Conservation (phyloP, 192 early-diverging fungal species). For the Coemansia sp. region DNA sequence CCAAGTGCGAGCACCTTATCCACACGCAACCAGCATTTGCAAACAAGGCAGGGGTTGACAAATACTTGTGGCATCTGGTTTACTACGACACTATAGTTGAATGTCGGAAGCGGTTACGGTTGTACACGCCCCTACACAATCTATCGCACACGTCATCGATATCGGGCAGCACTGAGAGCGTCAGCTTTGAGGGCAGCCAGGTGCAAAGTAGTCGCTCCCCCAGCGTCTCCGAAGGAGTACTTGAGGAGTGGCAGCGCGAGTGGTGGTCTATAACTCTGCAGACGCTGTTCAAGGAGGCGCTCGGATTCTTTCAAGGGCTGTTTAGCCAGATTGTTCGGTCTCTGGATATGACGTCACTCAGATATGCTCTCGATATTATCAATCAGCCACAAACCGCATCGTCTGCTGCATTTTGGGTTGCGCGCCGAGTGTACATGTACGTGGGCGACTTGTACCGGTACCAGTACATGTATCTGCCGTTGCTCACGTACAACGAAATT, state of each 20-base stretch:
- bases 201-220: conserved; percentile 11
- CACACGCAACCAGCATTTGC: conserved; percentile 14
- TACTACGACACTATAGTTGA: conserved; percentile 47
- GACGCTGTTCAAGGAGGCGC: conserved; percentile 41
- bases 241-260: conserved; percentile 36
- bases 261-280: conserved; percentile 42
- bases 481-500: conserved; percentile 16
- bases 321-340: conserved; percentile 7
- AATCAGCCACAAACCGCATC: not conserved
- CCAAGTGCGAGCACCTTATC: conserved; percentile 38
- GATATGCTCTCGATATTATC: conserved; percentile 8
- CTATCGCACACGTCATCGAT: conserved; percentile 36
- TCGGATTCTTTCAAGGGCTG: conserved; percentile 41
- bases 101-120: conserved; percentile 45
- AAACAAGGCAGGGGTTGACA: conserved; percentile 22
- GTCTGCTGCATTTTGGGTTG: conserved; percentile 18
- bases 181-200: conserved; percentile 20
- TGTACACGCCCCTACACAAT: conserved; percentile 23
- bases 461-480: conserved; percentile 45
- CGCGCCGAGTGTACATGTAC: conserved; percentile 29
- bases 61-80: conserved; percentile 30
- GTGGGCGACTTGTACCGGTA: conserved; percentile 49
- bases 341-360: conserved; percentile 13
- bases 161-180: conserved; percentile 15
- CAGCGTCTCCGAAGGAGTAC: conserved; percentile 8